These are phyloP conservation scores for Stagonosporopsis rhizophila DNA, from an alignment of 2,329 filamentous ascomycete genomes.

Conservation along the genomic window DNA sequence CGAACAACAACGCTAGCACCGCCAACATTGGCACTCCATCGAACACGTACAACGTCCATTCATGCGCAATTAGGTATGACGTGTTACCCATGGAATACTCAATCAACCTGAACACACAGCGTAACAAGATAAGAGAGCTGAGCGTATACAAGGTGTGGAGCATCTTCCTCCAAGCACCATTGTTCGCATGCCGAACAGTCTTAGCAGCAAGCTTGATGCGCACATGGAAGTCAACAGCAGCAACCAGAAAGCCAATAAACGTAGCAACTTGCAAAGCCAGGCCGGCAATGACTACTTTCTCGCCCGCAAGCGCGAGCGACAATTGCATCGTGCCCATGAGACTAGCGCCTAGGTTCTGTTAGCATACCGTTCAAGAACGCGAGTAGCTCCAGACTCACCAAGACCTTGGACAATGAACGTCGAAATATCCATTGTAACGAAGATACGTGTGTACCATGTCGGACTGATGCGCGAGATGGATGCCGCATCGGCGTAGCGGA, in stretches of 20 bases:
- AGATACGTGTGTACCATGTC: conserved; percentile 40
- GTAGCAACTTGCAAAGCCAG: conserved; percentile 44
- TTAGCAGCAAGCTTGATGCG: conserved; percentile 26
- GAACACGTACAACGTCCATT: conserved; percentile 57
- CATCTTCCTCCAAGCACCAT: conserved; percentile 34
- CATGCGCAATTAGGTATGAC: conserved; percentile 55
- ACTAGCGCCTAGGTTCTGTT: conserved; percentile 30
- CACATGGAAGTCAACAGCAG: conserved; percentile 40
- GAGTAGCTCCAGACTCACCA: conserved; percentile 22
- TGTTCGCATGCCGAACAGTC: not conserved
- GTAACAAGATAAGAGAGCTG: conserved; percentile 57
- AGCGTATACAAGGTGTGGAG: conserved; percentile 54
- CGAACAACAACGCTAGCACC: conserved; percentile 51
- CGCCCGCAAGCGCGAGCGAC: conserved; percentile 37
- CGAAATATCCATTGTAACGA: conserved; percentile 38
- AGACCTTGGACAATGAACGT: conserved; percentile 42
- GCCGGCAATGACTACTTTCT: conserved; percentile 45
- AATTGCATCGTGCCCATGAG: conserved; percentile 47
- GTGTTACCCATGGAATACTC: conserved; percentile 59
- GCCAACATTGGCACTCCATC: conserved; percentile 56
- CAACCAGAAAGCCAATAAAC: conserved; percentile 42
- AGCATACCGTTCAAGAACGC: not conserved
- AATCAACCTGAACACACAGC: conserved; percentile 58
- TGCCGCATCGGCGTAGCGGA: conserved; percentile 38
- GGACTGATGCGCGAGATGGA: conserved; percentile 36